Base-by-base conservation (phyloP, 2,329 filamentous ascomycete genomes). In the Sarocladium strictum region DNA sequence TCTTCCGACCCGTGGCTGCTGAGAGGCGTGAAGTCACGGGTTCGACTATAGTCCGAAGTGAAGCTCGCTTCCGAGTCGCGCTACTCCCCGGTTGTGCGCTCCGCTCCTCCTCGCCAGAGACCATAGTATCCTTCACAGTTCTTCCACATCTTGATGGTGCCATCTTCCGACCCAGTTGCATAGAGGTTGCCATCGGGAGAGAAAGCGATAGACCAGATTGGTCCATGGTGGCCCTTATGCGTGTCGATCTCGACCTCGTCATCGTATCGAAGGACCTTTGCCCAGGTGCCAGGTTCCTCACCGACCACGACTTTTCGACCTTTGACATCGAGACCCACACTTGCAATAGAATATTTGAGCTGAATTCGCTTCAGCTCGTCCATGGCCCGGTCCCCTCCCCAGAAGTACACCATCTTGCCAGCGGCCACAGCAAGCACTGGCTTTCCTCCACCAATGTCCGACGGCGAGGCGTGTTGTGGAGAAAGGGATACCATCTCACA, bases 111-210 rank as follows among this genome's bases (percentile, higher is more conserved):
- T 37, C 78, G 75, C 83, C 83, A 86, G 35, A 86, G 75, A 2
- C 83, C 83, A 55, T 85, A 86, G 56, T 77, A 79, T 1, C 83
- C 83, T 5, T 84, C 80, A 57, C 83, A 86, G 59, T 86, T 86
- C 72, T 86, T 86, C 83, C 83, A 86, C 76, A 99, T 77, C 74
- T 99, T 99, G 69, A 99, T 95, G 0, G 94, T 99, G 38, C 94
- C 94, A 64, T 99, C 94, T 68, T 99, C 94, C 50, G 92, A 97
- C 27, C 90, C 94, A 1, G 94, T 99, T 1, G 92, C 94, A 67
- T 97, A 99, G 7, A 99, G 76, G 67, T 96, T 97, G 47, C 92
- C 92, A 65, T 99, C 94, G 0, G 94, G 94, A 0, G 92, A 94
- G 71, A 96, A 99, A 55, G 87, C 87, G 57, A 95, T 85, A 5